Percentiles rank a stretch among this genome's conserved stretches.
phyloP scores from a whole-genome alignment of 257 asterid genomes.

The Cruciata laevipes region DNA sequence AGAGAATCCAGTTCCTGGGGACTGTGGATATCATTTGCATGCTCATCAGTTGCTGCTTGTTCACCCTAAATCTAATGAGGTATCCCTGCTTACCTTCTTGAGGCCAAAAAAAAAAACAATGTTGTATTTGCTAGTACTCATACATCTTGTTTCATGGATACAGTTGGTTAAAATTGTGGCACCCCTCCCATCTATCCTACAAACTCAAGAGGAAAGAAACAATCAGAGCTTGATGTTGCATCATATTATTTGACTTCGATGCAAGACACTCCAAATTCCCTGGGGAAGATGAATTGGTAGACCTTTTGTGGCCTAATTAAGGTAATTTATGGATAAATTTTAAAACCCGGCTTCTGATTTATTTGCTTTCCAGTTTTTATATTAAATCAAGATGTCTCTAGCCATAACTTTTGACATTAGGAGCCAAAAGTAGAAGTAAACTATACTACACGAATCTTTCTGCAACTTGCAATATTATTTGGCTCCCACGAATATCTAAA shows the following conservation, averaged over 20 bases:
- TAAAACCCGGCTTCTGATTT: neutral
- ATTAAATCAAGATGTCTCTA: neutral
- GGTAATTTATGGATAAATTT: neutral
- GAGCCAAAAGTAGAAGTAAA: neutral
- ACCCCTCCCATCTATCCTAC: constrained; percentile 61
- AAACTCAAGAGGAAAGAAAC: constrained; percentile 28
- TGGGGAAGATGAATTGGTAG: neutral
- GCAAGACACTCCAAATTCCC: neutral
- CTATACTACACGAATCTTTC: neutral
- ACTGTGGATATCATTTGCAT: constrained; percentile 90
- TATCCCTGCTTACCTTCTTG: constrained; percentile 15
- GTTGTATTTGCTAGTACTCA: neutral
- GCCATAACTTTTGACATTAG: neutral
- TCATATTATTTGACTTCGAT: no score
- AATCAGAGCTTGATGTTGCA: no score
- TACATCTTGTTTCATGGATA: constrained; percentile 9
- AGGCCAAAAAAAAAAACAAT: neutral
- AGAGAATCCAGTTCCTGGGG: constrained; percentile 93
- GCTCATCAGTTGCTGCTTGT: constrained; percentile 61
- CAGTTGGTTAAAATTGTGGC: constrained; percentile 55
- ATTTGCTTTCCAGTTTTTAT: neutral
- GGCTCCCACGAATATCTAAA: neutral
- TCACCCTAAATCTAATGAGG: constrained; percentile 72
- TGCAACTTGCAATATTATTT: neutral
- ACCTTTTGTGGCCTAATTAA: neutral